Percentiles rank a stretch among this genome's conserved stretches.
phyloP scores from a whole-genome alignment of 2,329 filamentous ascomycete species.

The Cordyceps javanica region DNA sequence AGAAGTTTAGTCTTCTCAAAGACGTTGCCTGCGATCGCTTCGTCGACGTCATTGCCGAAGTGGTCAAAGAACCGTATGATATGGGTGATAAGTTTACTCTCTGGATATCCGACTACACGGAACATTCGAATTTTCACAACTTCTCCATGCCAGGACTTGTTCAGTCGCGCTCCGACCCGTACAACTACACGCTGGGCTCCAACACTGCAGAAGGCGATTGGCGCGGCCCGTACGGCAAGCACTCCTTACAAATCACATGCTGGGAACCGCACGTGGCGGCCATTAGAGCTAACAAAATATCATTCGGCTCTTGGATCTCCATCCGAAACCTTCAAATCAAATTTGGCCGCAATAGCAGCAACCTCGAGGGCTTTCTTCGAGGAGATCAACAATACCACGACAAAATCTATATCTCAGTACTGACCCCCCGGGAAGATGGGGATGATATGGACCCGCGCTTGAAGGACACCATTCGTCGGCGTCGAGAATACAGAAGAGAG shows the following conservation, averaged over 20 bases:
- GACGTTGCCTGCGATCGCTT: conserved; percentile 53
- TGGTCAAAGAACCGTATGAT: conserved; percentile 49
- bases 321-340: conserved; percentile 71
- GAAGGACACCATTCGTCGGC: conserved; percentile 56
- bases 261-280: conserved; percentile 61
- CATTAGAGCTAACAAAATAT: conserved; percentile 46
- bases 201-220: conserved; percentile 38
- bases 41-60: conserved; percentile 64
- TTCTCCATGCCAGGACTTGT: conserved; percentile 29
- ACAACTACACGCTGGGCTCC: conserved; percentile 42
- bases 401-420: conserved; percentile 52
- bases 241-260: conserved; percentile 64
- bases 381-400: conserved; percentile 42
- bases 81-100: conserved; percentile 47
- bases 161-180: conserved; percentile 28
- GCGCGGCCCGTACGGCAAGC: conserved; percentile 68
- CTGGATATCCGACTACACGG: conserved; percentile 79
- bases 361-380: conserved; percentile 68
- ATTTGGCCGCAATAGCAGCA: conserved; percentile 39
- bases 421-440: conserved; percentile 35
- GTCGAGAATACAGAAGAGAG: conserved; percentile 55
- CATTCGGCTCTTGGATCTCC: conserved; percentile 54
- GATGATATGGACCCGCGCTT: conserved; percentile 42
- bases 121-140: conserved; percentile 58
- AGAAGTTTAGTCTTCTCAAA: conserved; percentile 60